Evolutionary conservation across 2,329 filamentous ascomycete genomes (phyloP).

Genomic region (Aspergillus cejpii): DNA sequence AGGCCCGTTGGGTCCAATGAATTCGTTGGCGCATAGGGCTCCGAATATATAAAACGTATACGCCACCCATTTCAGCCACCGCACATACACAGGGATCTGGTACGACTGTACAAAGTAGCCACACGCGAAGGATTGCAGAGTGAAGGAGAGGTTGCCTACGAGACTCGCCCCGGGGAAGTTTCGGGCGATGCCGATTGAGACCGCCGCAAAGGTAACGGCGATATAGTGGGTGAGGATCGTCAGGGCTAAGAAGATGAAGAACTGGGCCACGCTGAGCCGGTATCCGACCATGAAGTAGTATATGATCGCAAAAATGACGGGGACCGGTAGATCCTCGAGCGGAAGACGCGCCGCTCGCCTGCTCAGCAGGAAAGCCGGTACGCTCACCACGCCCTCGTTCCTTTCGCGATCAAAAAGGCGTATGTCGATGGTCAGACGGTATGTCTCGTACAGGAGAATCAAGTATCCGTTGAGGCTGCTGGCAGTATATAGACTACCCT

Average conservation of each 20-base stretch:
- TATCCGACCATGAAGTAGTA: constrained; percentile 76
- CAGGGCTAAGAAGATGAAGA: constrained; percentile 66
- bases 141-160: constrained; percentile 66
- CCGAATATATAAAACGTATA: constrained; percentile 57
- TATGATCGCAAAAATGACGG: constrained; percentile 62
- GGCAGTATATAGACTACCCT: constrained; percentile 67
- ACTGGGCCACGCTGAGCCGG: constrained; percentile 55
- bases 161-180: constrained; percentile 65
- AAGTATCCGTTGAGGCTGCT: constrained; percentile 69
- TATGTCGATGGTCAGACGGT: constrained; percentile 67
- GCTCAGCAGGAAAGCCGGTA: constrained; percentile 63
- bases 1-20: constrained; percentile 39
- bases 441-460: constrained; percentile 68
- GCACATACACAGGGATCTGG: constrained; percentile 67
- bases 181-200: constrained; percentile 58
- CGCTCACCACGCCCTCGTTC: constrained; percentile 64
- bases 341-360: constrained; percentile 61
- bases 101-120: constrained; percentile 70
- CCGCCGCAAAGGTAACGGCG: constrained; percentile 63
- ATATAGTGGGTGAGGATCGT: constrained; percentile 66
- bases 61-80: constrained; percentile 59
- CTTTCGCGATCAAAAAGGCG: constrained; percentile 69
- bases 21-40: constrained; percentile 66
- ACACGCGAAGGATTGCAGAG: constrained; percentile 65
- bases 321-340: constrained; percentile 67